Conservation (phyloP, 148 eudicot genomes). For the Rheum nobile region DNA sequence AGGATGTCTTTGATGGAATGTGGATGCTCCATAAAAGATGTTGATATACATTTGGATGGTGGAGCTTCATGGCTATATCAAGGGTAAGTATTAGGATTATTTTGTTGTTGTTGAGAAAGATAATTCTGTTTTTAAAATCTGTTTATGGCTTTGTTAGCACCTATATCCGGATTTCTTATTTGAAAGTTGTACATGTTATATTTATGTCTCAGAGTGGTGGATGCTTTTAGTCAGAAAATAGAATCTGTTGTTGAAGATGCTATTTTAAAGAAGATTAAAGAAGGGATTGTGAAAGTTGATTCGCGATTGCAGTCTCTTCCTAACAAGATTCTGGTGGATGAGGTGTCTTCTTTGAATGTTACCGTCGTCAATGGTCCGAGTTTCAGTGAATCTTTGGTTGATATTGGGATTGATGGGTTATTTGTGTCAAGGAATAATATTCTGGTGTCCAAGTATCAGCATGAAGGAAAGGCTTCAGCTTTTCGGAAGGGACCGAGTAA, state of each 20-base stretch:
- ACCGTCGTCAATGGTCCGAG: slow-evolving; percentile 55
- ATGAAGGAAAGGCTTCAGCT: background rate
- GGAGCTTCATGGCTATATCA: slow-evolving; percentile 99
- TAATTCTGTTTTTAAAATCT: background rate
- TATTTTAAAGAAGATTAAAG: slow-evolving; percentile 46
- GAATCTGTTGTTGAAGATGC: slow-evolving; percentile 62
- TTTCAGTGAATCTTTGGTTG: slow-evolving; percentile 35
- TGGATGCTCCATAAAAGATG: slow-evolving; percentile 56
- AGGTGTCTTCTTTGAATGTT: slow-evolving; percentile 50
- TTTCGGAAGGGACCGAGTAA: slow-evolving; percentile 24
- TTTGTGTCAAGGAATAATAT: slow-evolving; percentile 27
- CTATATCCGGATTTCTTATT: background rate
- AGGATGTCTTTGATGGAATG: slow-evolving; percentile 52
- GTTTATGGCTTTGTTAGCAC: too few relatives aligned
- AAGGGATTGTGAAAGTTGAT: slow-evolving; percentile 41
- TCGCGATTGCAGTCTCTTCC: slow-evolving; percentile 59
- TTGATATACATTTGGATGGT: slow-evolving; percentile 58
- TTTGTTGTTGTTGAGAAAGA: background rate
- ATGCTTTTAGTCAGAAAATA: slow-evolving; percentile 58
- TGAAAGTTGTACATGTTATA: background rate
- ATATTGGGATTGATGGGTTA: slow-evolving; percentile 51
- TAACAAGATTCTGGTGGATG: slow-evolving; percentile 40
- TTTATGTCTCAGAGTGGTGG: slow-evolving; percentile 45
- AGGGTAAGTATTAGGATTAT: slow-evolving; percentile 45
- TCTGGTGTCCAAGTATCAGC: slow-evolving; percentile 14